Conservation (phyloP, 768 basidiomycete species). For the Collybia sordida region DNA sequence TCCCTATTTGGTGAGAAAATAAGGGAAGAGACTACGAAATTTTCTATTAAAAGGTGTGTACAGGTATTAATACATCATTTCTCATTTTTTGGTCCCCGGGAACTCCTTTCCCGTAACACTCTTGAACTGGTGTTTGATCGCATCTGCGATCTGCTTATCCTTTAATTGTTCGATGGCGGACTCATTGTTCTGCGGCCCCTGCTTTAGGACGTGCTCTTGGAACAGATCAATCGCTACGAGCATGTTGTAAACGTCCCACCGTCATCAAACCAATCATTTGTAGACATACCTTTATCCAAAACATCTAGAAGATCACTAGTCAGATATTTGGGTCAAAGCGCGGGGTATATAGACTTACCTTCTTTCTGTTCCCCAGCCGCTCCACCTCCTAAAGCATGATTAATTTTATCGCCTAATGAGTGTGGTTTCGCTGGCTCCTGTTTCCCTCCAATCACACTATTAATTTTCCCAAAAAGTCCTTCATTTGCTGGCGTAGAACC, state of each 20-base stretch:
- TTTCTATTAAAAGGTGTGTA: no score
- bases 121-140: slow-evolving; percentile 33
- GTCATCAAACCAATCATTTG: background rate
- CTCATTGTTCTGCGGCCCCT: slow-evolving; percentile 41
- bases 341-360: slow-evolving; percentile 17
- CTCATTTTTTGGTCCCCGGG: slow-evolving; percentile 30
- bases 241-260: background rate
- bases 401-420: slow-evolving; percentile 26
- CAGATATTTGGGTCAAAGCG: background rate
- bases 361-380: slow-evolving; percentile 32
- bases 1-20: no score
- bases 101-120: slow-evolving; percentile 36
- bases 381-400: slow-evolving; percentile 29
- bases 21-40: no score
- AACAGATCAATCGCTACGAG: slow-evolving; percentile 36
- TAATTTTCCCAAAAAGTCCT: no score
- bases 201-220: slow-evolving; percentile 33
- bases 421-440: no score
- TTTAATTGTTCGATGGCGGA: slow-evolving; percentile 40
- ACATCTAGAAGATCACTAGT: slow-evolving; percentile 17
- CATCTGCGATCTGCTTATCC: slow-evolving; percentile 41
- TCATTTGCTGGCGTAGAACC: no score
- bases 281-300: slow-evolving; percentile 33
- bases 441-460: no score
- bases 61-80: no score